A percentile compares a stretch with the other conserved stretches of the same genome.
These are phyloP conservation scores for Thoreauomyces humboldtii DNA, from an alignment of 192 early-diverging fungal species.

Conservation along the genomic window DNA sequence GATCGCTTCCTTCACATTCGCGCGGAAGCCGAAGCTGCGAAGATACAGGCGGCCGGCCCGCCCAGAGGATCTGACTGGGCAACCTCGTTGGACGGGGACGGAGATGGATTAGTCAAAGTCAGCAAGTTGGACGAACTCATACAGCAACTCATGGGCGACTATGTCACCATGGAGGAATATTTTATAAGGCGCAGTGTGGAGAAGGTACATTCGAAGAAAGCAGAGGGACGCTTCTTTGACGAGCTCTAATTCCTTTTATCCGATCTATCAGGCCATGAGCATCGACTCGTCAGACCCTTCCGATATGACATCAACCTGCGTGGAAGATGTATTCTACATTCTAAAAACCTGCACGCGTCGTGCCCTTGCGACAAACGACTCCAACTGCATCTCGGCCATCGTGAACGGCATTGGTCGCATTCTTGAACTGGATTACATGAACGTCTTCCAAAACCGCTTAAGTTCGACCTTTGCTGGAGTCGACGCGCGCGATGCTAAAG, in stretches of 20 bases:
- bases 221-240: too few species aligned
- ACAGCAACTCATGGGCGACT: slow-evolving; percentile 64
- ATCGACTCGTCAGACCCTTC: slow-evolving; percentile 49
- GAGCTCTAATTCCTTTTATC: too few species aligned
- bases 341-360: slow-evolving; percentile 71
- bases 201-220: slow-evolving; percentile 61
- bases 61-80: slow-evolving; percentile 11
- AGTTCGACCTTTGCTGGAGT: slow-evolving; percentile 45
- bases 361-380: slow-evolving; percentile 69
- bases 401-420: slow-evolving; percentile 63
- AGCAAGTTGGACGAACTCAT: slow-evolving; percentile 62
- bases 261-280: slow-evolving; percentile 56
- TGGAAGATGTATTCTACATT: slow-evolving; percentile 95
- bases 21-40: slow-evolving; percentile 52
- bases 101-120: slow-evolving; percentile 52
- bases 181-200: slow-evolving; percentile 69
- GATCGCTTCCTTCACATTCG: slow-evolving; percentile 80
- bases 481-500: slow-evolving; percentile 57
- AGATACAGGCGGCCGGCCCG: slow-evolving; percentile 18
- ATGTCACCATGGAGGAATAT: slow-evolving; percentile 73
- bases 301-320: slow-evolving; percentile 53
- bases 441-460: slow-evolving; percentile 60
- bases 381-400: slow-evolving; percentile 66
- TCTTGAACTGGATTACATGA: slow-evolving; percentile 70
- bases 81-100: slow-evolving; percentile 36